Conservation (phyloP, 768 basidiomycete genomes). For the Phallus indusiatus region DNA sequence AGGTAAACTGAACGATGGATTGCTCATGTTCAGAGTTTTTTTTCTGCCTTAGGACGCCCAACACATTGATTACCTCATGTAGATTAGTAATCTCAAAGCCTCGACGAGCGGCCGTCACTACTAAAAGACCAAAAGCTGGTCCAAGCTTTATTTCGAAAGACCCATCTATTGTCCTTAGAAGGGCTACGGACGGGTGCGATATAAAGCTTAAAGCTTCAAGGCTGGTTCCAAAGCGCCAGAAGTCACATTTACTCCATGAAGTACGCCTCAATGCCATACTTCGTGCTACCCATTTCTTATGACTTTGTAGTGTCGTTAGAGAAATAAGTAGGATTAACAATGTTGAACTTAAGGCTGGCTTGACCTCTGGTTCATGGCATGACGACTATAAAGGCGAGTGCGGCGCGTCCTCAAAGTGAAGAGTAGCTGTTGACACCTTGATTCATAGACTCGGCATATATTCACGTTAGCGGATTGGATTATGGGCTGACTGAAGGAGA, state of each 20-base stretch:
- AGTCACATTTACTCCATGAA: no score
- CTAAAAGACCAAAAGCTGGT: no score
- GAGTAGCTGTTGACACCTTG: no score
- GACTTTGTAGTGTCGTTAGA: constrained; percentile 61
- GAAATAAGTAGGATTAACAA: constrained; percentile 95
- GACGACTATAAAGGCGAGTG: constrained; percentile 81
- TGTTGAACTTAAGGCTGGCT: constrained; percentile 72
- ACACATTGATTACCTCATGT: neutral
- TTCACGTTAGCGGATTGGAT: constrained; percentile 85
- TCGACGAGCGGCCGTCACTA: no score
- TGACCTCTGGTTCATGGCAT: constrained; percentile 77
- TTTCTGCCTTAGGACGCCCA: no score
- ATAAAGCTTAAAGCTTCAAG: no score
- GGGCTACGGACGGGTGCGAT: no score
- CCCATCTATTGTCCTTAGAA: no score
- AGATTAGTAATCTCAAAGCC: no score
- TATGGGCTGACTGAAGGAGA: constrained; percentile 94
- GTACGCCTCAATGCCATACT: constrained; percentile 30
- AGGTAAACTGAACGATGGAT: constrained; percentile 73
- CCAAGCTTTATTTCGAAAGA: no score
- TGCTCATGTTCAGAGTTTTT: constrained; percentile 1
- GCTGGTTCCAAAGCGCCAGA: no score
- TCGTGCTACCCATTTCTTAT: constrained; percentile 3
- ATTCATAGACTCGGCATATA: constrained; percentile 78
- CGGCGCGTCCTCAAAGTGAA: neutral